Evolutionary conservation across 2,329 filamentous ascomycete genomes (phyloP), one percentile per base, ranked within the genome.

Genomic region (Calonectria naviculata): DNA sequence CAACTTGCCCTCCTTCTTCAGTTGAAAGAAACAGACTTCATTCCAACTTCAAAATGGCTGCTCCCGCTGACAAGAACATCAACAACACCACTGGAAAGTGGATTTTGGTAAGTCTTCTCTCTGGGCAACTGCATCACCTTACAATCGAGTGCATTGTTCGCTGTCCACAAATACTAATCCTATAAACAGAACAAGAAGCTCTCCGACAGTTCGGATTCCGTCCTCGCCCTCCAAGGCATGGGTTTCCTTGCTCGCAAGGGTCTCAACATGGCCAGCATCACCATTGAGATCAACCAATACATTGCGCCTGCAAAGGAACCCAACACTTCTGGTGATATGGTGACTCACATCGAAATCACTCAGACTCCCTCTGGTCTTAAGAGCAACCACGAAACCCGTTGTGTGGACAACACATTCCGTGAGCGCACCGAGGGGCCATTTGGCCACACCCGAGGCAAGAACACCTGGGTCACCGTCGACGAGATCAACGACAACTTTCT

Each of bases 401-500:
- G 85, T 79, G 77, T 89, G 62, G 89, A 91, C 84, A 79, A 83
- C 80, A 77, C 76, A 67, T 82, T 77, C 75, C 91, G 93, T 76
- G 88, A 90, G 73, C 93, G 95, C 85, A 85, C 85, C 26, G 95
- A 98, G 86, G 92, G 91, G 86, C 89, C 97, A 75, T 98, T 97
- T 81, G 95, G 95, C 69, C 85, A 84, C 67, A 88, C 97, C 73
- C 85, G 86, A 62, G 94, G 93, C 68, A 87, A 87, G 71, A 90
- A 88, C 46, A 83, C 85, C 52, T 91, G 88, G 80, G 75, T 90
- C 69, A 79, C 77, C 12, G 79, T 84, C 24, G 85, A 83, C 24
- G 86, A 88, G 21, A 81, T 90, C 42, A 81, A 84, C 21, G 89
- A 92, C 78, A 89, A 86, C 5, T 90, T 84, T 68, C 85, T 92